A percentile compares a stretch with the other conserved stretches of the same genome.
Evolutionary conservation across 441 rosid species (phyloP).

Genomic region (Breynia disticha): DNA sequence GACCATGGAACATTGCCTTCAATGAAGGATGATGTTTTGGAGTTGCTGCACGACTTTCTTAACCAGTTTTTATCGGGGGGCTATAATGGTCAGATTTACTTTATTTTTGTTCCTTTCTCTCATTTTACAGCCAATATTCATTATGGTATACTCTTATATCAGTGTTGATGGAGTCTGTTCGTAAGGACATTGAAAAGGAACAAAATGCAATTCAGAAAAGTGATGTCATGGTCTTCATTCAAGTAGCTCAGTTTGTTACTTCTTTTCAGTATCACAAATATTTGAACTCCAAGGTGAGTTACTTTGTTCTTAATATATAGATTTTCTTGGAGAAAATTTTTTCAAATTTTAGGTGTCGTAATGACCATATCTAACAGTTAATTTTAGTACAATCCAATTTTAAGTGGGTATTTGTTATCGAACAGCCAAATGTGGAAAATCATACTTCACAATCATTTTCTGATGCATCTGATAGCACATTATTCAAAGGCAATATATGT

Average conservation of each 20-base stretch:
- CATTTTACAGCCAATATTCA: conserved; percentile 12
- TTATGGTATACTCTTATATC: conserved; percentile 22
- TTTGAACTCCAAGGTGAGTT: conserved; percentile 51
- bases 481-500: conserved; percentile 67
- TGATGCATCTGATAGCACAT: conserved; percentile 30
- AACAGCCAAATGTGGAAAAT: conserved; percentile 36
- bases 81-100: conserved; percentile 56
- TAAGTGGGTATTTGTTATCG: conserved; percentile 15
- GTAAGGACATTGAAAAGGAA: conserved; percentile 86
- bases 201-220: conserved; percentile 70
- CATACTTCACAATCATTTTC: conserved; percentile 26
- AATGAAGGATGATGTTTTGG: conserved; percentile 44
- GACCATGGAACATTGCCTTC: conserved; percentile 52
- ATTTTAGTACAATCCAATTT: background rate
- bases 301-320: conserved; percentile 1
- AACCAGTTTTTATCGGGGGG: conserved; percentile 80
- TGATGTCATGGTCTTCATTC: conserved; percentile 69
- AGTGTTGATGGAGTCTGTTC: conserved; percentile 83
- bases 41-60: conserved; percentile 69
- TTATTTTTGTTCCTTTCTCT: conserved; percentile 8
- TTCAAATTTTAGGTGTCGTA: background rate
- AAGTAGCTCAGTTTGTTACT: conserved; percentile 71
- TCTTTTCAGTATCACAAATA: conserved; percentile 76
- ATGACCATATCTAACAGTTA: background rate
- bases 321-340: conserved; percentile 11